phyloP scores from a whole-genome alignment of 306 rosid species.

The Cucumis melo region DNA sequence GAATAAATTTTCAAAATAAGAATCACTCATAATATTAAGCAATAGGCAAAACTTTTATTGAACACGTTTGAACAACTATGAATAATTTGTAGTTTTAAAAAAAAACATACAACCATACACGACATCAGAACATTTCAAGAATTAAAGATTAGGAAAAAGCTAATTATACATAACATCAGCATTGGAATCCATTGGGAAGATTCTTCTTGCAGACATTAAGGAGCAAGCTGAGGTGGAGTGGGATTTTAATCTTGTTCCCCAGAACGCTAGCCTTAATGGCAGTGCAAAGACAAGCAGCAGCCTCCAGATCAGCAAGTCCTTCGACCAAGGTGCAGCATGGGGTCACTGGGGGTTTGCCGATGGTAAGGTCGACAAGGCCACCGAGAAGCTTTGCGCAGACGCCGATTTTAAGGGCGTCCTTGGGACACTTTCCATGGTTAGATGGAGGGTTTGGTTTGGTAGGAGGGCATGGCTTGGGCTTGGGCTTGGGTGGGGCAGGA shows the following conservation, averaged over 20 bases:
- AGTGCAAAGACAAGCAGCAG: conserved; percentile 75
- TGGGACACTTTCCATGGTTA: conserved; percentile 29
- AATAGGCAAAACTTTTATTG: too few relatives aligned
- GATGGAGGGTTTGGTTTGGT: not conserved
- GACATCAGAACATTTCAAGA: not conserved
- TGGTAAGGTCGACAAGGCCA: conserved; percentile 24
- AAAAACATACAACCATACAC: too few relatives aligned
- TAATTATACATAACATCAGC: not conserved
- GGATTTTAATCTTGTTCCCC: conserved; percentile 58
- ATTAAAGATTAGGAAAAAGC: not conserved
- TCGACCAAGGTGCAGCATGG: conserved; percentile 58
- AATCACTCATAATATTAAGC: too few relatives aligned
- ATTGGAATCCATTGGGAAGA: conserved; percentile 25
- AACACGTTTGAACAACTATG: too few relatives aligned
- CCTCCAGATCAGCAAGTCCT: conserved; percentile 63
- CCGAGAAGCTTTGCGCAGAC: conserved; percentile 55
- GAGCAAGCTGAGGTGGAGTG: conserved; percentile 49
- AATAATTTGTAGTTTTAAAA: too few relatives aligned
- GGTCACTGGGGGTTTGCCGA: conserved; percentile 42
- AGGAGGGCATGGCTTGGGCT: conserved; percentile 1
- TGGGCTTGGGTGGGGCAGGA: not conserved
- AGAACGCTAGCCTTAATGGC: conserved; percentile 51
- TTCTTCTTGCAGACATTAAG: conserved; percentile 42
- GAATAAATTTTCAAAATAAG: too few relatives aligned
- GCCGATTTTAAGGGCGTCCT: conserved; percentile 48